phyloP scores from a whole-genome alignment of 2,329 filamentous ascomycete genomes.

The Orbilia quercus region DNA sequence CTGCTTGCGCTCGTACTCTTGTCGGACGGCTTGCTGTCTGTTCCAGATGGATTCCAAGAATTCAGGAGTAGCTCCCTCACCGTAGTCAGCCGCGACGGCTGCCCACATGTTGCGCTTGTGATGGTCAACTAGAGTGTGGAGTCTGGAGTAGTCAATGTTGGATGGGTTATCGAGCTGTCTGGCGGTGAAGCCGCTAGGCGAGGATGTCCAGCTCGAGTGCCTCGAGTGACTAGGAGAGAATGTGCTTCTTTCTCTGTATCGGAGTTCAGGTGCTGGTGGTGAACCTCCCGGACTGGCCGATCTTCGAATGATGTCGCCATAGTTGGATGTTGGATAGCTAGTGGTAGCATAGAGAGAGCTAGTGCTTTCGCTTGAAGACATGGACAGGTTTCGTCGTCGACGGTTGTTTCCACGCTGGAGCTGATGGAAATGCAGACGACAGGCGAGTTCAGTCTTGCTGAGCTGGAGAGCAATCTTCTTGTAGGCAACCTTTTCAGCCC shows the following conservation, averaged over 20 bases:
- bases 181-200: constrained; percentile 56
- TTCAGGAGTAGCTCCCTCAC: constrained; percentile 71
- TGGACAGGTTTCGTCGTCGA: constrained; percentile 78
- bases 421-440: constrained; percentile 87
- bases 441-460: constrained; percentile 88
- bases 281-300: constrained; percentile 60
- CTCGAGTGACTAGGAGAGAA: constrained; percentile 65
- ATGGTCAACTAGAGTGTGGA: constrained; percentile 76
- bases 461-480: constrained; percentile 87
- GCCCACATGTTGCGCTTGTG: constrained; percentile 80
- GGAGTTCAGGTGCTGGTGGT: constrained; percentile 66
- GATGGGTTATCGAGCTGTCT: constrained; percentile 57
- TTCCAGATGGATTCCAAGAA: constrained; percentile 78
- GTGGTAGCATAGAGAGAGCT: constrained; percentile 66
- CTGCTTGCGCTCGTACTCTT: constrained; percentile 46
- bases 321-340: constrained; percentile 66
- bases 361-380: constrained; percentile 71
- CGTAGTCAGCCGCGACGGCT: constrained; percentile 77
- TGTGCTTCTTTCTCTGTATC: constrained; percentile 63
- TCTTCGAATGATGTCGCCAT: constrained; percentile 62
- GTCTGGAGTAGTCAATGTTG: constrained; percentile 72
- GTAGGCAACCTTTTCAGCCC: constrained; percentile 88
- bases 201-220: constrained; percentile 62
- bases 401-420: constrained; percentile 83
- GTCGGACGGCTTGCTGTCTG: constrained; percentile 61